Evolutionary conservation across 2,329 filamentous ascomycete genomes (phyloP).

Genomic region (Triangularia verruculosa): DNA sequence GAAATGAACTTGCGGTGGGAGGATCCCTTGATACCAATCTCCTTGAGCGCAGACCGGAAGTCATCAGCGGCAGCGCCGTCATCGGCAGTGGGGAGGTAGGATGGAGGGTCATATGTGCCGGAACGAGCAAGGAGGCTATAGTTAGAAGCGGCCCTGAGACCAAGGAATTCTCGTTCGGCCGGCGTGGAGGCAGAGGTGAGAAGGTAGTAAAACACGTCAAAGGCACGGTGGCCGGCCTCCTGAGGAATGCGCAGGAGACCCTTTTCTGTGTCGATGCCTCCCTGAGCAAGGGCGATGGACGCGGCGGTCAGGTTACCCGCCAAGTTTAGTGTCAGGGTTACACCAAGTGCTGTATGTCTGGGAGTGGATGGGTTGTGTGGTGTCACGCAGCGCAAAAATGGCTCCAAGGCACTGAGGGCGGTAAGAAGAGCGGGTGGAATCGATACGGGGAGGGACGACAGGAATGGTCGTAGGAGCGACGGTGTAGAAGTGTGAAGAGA

Average conservation of each 20-base stretch:
- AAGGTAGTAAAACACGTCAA: constrained; percentile 97
- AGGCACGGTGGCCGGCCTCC: constrained; percentile 81
- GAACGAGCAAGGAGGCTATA: constrained; percentile 81
- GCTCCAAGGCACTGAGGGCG: constrained; percentile 75
- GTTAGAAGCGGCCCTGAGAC: constrained; percentile 70
- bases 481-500: constrained; percentile 87
- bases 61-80: constrained; percentile 92
- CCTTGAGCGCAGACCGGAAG: constrained; percentile 80
- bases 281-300: constrained; percentile 74
- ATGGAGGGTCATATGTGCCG: constrained; percentile 79
- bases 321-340: constrained; percentile 78
- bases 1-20: constrained; percentile 81
- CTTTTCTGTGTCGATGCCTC: constrained; percentile 78
- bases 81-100: constrained; percentile 87
- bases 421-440: constrained; percentile 74
- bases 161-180: constrained; percentile 83
- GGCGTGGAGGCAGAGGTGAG: constrained; percentile 86
- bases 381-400: constrained; percentile 84
- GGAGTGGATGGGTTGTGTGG: constrained; percentile 84
- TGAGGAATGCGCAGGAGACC: constrained; percentile 78
- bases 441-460: constrained; percentile 74
- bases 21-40: constrained; percentile 89
- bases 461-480: constrained; percentile 76
- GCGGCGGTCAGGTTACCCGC: constrained; percentile 74
- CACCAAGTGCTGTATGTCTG: constrained; percentile 75